A percentile compares a stretch with the other conserved stretches of the same genome.
These are phyloP conservation scores for Emericellopsis atlantica DNA, from an alignment of 2,329 filamentous ascomycete genomes.

Conservation along the genomic window DNA sequence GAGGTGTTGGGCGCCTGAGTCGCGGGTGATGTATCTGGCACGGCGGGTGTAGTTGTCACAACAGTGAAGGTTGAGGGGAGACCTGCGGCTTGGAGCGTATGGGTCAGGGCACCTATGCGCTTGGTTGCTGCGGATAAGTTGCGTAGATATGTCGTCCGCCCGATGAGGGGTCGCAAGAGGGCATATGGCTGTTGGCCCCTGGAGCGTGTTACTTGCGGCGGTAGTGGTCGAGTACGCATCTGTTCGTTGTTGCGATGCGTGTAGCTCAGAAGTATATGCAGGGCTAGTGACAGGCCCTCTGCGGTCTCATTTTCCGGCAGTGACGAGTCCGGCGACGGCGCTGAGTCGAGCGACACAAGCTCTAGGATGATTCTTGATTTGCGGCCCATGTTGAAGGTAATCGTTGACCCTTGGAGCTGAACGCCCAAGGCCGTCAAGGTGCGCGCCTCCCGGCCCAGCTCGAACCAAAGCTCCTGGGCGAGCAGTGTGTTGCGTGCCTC, in stretches of 20 bases:
- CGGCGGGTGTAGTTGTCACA: constrained; percentile 16
- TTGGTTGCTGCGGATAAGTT: constrained; percentile 29
- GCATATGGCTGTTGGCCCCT: constrained; percentile 29
- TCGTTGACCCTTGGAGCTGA: constrained; percentile 42
- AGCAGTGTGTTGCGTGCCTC: constrained; percentile 70
- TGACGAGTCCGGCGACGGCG: constrained; percentile 15
- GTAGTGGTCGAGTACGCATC: constrained; percentile 47
- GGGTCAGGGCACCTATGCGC: constrained; percentile 29
- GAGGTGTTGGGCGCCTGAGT: constrained; percentile 17
- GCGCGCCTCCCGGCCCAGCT: constrained; percentile 73
- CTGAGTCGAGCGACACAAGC: constrained; percentile 45
- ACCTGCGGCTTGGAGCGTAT: constrained; percentile 31
- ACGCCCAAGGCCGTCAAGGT: constrained; percentile 60
- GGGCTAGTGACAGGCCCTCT: constrained; percentile 49
- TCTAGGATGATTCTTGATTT: constrained; percentile 50
- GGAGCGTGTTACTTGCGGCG: constrained; percentile 22
- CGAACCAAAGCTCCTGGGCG: constrained; percentile 80
- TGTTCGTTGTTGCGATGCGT: constrained; percentile 66
- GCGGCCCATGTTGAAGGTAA: constrained; percentile 41
- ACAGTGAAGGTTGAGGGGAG: constrained; percentile 29
- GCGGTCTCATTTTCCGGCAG: constrained; percentile 39
- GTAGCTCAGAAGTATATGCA: constrained; percentile 67
- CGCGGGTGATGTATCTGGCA: constrained; percentile 12
- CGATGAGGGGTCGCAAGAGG: constrained; percentile 39
- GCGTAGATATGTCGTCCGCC: constrained; percentile 21